phyloP scores from a whole-genome alignment of 164 flowering plant genomes.

The Pachysandra terminalis region DNA sequence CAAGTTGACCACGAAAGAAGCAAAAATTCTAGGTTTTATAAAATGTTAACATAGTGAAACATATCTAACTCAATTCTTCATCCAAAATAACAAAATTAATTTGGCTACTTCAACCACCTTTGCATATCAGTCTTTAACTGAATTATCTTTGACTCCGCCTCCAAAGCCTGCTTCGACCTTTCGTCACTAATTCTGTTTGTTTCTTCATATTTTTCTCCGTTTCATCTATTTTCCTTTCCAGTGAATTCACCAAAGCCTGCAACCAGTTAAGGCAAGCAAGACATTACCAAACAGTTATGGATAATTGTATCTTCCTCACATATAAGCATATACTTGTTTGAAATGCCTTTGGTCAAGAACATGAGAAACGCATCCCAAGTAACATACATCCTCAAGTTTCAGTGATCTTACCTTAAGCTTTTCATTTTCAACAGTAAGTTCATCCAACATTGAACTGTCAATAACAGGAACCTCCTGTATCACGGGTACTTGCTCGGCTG shows the following conservation, averaged over 20 bases:
- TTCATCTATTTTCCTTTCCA: conserved; percentile 88
- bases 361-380: not conserved
- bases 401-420: conserved; percentile 59
- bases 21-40: no score
- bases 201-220: conserved; percentile 84
- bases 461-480: conserved; percentile 73
- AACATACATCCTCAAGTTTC: no score
- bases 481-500: conserved; percentile 43
- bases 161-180: conserved; percentile 83
- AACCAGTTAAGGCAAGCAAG: conserved; percentile 8
- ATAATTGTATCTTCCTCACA: not conserved
- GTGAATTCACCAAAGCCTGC: conserved; percentile 67
- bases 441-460: conserved; percentile 59
- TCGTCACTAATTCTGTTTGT: conserved; percentile 82
- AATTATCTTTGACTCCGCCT: conserved; percentile 77
- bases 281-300: conserved; percentile 1
- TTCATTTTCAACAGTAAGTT: conserved; percentile 75
- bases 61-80: not conserved
- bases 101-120: conserved; percentile 40
- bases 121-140: conserved; percentile 80
- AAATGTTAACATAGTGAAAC: no score
- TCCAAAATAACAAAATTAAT: not conserved
- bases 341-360: conserved; percentile 1
- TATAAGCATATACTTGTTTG: not conserved
- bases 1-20: no score